Percentiles rank a stretch among this genome's conserved stretches.
Evolutionary conservation across 768 basidiomycete genomes (phyloP).

Genomic region (Hygrocybe punicea): DNA sequence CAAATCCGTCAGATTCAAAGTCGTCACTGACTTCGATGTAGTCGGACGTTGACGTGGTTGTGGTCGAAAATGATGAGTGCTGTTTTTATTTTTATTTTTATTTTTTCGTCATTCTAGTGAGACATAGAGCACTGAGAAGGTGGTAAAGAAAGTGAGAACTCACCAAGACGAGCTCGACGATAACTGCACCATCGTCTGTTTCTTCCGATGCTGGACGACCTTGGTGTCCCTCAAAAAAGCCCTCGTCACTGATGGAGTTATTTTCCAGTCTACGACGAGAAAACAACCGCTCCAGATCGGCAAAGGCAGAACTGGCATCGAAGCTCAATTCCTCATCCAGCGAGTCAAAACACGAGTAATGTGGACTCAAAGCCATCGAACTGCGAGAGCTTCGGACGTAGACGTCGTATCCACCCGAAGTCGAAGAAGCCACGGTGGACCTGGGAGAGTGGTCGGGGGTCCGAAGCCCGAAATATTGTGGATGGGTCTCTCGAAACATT

Average conservation of each 20-base stretch:
- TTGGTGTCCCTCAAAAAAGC: slow-evolving; percentile 14
- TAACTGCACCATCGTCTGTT: neutral
- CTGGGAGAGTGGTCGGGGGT: slow-evolving; percentile 2
- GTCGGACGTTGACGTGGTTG: slow-evolving; percentile 26
- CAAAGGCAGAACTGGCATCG: slow-evolving; percentile 21
- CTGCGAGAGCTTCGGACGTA: slow-evolving; percentile 34
- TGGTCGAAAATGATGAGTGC: slow-evolving; percentile 23
- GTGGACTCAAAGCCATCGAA: slow-evolving; percentile 22
- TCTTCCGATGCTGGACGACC: neutral
- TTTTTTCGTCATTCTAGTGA: neutral
- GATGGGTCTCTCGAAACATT: slow-evolving; percentile 28
- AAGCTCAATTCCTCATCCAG: slow-evolving; percentile 21
- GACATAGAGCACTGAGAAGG: neutral
- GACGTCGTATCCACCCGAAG: slow-evolving; percentile 37
- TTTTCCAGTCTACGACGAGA: slow-evolving; percentile 3
- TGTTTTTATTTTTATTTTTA: neutral
- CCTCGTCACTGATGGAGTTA: slow-evolving; percentile 14
- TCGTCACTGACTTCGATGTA: slow-evolving; percentile 18
- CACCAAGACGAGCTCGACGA: slow-evolving; percentile 14
- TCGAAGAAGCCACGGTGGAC: slow-evolving; percentile 30
- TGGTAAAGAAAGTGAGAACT: neutral
- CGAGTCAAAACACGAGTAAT: slow-evolving; percentile 29
- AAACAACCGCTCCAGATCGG: slow-evolving; percentile 3
- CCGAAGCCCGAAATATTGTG: neutral
- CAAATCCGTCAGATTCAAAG: slow-evolving; percentile 9